phyloP scores from a whole-genome alignment of 495 filamentous ascomycete species.

The Aspergillus incahuasiensis region DNA sequence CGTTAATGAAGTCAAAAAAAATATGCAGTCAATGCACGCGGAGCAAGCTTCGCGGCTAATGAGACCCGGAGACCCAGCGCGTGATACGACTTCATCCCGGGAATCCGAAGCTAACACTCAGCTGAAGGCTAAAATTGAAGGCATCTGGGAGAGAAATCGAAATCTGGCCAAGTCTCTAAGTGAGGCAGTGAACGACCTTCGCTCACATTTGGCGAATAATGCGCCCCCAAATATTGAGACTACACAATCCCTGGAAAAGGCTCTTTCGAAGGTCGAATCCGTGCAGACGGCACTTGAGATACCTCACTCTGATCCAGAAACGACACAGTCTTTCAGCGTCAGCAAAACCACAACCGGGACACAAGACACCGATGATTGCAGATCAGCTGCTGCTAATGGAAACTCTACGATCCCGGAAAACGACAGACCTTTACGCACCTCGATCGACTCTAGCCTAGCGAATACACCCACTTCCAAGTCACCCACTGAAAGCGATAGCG shows the following conservation, averaged over 20 bases:
- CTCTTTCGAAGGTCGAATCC: conserved; percentile 68
- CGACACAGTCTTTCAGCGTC: conserved; percentile 2
- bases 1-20: conserved; percentile 73
- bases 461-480: conserved; percentile 7
- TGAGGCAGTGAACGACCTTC: conserved; percentile 64
- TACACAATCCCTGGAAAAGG: conserved; percentile 33
- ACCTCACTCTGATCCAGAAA: conserved; percentile 44
- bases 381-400: neutral
- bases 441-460: neutral
- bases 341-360: conserved; percentile 2
- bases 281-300: conserved; percentile 76
- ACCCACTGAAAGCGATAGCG: conserved; percentile 9
- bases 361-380: neutral
- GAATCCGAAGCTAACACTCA: conserved; percentile 4
- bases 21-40: conserved; percentile 60
- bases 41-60: conserved; percentile 28
- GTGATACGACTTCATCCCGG: conserved; percentile 3
- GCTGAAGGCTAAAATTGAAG: conserved; percentile 33
- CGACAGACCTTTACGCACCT: conserved; percentile 3
- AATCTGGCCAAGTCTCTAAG: conserved; percentile 69
- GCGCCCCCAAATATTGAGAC: conserved; percentile 47
- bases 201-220: conserved; percentile 36
- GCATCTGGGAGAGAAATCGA: conserved; percentile 65
- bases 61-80: conserved; percentile 10
- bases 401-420: conserved; percentile 1